A percentile compares a stretch with the other conserved stretches of the same genome.
Evolutionary conservation across 306 rosid species (phyloP).

Genomic region (Casuarina equisetifolia): DNA sequence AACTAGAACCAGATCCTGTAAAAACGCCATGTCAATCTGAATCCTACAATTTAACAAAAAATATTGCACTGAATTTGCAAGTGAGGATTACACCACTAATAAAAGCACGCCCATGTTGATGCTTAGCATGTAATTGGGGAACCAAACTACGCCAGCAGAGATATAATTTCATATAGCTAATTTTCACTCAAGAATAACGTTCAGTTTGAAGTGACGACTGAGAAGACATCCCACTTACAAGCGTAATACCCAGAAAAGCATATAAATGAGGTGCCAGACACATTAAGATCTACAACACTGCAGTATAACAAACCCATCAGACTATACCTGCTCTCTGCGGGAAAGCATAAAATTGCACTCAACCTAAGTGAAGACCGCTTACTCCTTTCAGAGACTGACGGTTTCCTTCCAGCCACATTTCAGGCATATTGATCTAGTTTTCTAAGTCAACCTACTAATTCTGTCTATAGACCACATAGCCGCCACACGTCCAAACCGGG

Average conservation of each 20-base stretch:
- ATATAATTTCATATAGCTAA: background rate
- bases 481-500: background rate
- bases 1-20: constrained; percentile 97
- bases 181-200: background rate
- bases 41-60: constrained; percentile 7
- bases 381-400: no score
- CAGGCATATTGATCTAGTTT: background rate
- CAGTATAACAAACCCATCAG: background rate
- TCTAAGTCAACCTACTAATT: background rate
- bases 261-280: background rate
- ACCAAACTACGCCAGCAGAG: no score
- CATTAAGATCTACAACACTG: background rate
- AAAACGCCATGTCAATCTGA: constrained; percentile 22
- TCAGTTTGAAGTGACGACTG: background rate
- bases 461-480: background rate
- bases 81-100: background rate
- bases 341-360: no score
- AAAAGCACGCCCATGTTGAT: background rate
- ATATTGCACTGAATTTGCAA: background rate
- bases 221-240: background rate
- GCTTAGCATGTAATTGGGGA: background rate
- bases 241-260: background rate
- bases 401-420: no score
- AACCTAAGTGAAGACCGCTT: no score
- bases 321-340: no score